These are phyloP conservation scores for Cutaneotrichosporon curvatum DNA, from an alignment of 1,284 basidiomycete species.

Conservation along the genomic window DNA sequence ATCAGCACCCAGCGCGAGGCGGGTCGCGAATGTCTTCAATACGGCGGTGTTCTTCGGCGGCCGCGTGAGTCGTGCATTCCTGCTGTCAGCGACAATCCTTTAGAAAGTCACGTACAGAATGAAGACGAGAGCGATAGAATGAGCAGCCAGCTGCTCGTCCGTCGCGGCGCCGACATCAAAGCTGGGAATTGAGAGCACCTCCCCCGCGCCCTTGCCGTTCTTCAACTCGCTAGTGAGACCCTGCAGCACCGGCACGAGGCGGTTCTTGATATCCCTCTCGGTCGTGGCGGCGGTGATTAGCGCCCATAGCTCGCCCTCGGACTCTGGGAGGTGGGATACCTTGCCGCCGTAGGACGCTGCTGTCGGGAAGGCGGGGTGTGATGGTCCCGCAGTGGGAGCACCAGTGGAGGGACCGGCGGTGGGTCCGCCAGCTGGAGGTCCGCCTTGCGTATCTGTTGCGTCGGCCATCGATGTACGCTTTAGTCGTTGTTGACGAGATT, in stretches of 20 bases:
- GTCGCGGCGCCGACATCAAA: conserved; percentile 13
- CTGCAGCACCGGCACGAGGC: not conserved
- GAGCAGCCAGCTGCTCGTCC: conserved; percentile 13
- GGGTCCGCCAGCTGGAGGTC: too few species aligned
- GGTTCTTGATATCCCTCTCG: not conserved
- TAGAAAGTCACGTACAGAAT: conserved; percentile 26
- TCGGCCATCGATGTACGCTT: too few species aligned
- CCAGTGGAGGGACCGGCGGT: too few species aligned
- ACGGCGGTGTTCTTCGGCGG: not conserved
- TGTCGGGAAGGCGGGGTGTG: too few species aligned
- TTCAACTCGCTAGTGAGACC: not conserved
- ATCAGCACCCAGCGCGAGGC: conserved; percentile 12
- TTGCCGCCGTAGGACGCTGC: too few species aligned
- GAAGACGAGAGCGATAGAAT: conserved; percentile 26
- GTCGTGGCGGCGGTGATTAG: not conserved
- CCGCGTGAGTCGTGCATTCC: conserved; percentile 4
- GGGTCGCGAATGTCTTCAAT: conserved; percentile 11
- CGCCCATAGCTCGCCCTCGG: not conserved
- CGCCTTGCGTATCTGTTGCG: too few species aligned
- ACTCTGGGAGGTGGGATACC: not conserved
- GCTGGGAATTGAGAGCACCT: conserved; percentile 10
- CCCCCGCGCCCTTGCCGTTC: not conserved
- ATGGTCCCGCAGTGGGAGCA: too few species aligned
- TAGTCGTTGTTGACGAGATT: too few species aligned
- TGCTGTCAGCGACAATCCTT: conserved; percentile 5